Base-by-base conservation (phyloP, 1,139 yeast genomes). In the Nadsonia starkeyi-henricii region DNA sequence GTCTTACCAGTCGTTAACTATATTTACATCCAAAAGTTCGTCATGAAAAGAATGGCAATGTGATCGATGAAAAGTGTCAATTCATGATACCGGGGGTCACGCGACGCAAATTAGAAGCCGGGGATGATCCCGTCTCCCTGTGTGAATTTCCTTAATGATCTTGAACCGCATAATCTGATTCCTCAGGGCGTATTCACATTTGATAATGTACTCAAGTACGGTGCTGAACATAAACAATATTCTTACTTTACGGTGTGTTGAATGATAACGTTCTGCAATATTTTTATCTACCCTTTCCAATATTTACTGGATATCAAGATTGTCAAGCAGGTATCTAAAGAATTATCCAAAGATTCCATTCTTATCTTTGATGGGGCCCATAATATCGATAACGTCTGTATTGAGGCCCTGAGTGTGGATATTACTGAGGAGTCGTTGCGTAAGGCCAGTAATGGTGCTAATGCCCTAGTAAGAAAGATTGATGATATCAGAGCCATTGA, bases 361-460 rank as follows among this genome's bases (percentile, higher is more conserved):
- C 84, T 91, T 54, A 93, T 91, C 46, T 91, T 91, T 62, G 99
- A 91, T 68, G 99, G 93, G 67, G 98, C 98, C 47, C 99, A 91
- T 66, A 91, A 91, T 67, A 91, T 91, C 51, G 98, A 91, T 73
- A 91, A 91, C 71, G 99, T 91, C 51, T 91, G 98, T 69, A 91
- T 91, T 52, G 99, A 91, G 64, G 85, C 98, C 0, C 68, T 91
- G 47, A 86, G 96, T 13, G 74, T 91, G 48, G 98, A 93, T 62
- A 74, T 72, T 65, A 91, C 83, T 51, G 94, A 78, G 66, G 97
- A 95, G 66, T 80, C 77, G 58, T 72, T 79, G 68, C 82, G 77
- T 59, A 82, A 73, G 65, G 97, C 82, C 26, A 75, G 78, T 58
- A 84, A 66, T 61, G 97, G 98, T 52, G 96, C 96, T 0, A 77